Base-by-base conservation (phyloP, 257 asterid species). In the Scutellaria baicalensis region DNA sequence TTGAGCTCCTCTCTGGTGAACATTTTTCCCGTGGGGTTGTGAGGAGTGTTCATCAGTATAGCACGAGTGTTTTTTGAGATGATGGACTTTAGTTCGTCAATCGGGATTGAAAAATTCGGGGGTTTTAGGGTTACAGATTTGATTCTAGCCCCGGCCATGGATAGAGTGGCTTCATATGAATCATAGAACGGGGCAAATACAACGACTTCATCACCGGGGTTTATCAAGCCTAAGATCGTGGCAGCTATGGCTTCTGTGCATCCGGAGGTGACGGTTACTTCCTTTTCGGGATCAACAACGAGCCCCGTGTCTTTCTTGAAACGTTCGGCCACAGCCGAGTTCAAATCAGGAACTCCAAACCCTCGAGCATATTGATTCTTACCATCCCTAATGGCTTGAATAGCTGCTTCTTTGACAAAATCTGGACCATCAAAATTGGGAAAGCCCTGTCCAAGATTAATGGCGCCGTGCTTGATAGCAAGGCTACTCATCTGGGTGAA, bases 371-470 rank as follows among this genome's bases (percentile, higher is more conserved):
- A 91, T 62, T 94, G 99, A 48, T 94, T 94, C 68, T 89, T 84
- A 54, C 97, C 85, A 36, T 86, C 96, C 59, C 70, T 84, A 18
- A 91, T 81, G 76, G 95, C 96, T 58, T 91, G 87, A 55, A 94
- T 91, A 55, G 99, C 97, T 3, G 99, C 99, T 76, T 94, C 97
- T 74, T 94, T 94, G 14, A 94, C 97, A 66, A 94, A 94, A 17
- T 91, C 97, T 4, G 99, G 99, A 51, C 99, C 97, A n/a, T 94
- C 99, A 8, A 94, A 91, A 76, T 94, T 94, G 69, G 99, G 99
- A 63, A 94, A 94, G 76, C 99, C 99, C 74, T 94, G 99, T 6
- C 99, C 99, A 0, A 94, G 99, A 73, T 94, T 94, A 9, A 94
- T 89, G 52, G 99, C 99, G 9, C 90, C 92, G 31, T 91, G 90